Base-by-base conservation (phyloP, 805 yeast genomes). In the Candida boleticola region DNA sequence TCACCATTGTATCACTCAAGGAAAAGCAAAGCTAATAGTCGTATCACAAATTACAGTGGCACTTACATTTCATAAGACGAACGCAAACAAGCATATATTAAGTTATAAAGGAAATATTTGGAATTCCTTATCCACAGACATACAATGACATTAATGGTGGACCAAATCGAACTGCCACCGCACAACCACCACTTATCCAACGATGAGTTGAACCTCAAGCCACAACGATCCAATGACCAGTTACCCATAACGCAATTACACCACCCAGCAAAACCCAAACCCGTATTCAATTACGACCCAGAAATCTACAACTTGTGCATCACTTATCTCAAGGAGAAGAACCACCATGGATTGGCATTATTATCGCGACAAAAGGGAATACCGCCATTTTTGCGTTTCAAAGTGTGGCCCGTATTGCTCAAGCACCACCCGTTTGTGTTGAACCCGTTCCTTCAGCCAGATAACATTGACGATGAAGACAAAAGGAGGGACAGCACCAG, bases 371-470 rank as follows among this genome's bases (percentile, higher is more conserved):
- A 83, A 50, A 70, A 80, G 43, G 97, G 98, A 3, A 71, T 89
- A 21, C 97, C 97, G 1, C 92, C 95, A 1, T 75, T 80, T 43
- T 68, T 89, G 41, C 73, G 98, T 45, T 80, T 79, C 50, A 70
- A 75, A 43, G 85, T 87, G 5, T 90, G 97, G 97, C 96, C 97
- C 1, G 64, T 87, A 3, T 61, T 90, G 39, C 62, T 90, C 43
- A 82, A 82, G 50, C 80, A 80, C 53, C 97, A 90, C 60, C 97
- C 97, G 1, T 86, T 82, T 67, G 96, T 88, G 11, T 63, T 79
- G 25, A 72, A 80, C 38, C 96, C 97, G 0, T 84, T 79, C 51
- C 73, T 88, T 29, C 76, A 77, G 47, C 82, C 88, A 2, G 92
- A 77, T 54, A 64, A 57, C 21, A 55, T 46, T 26, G 48, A 38